Evolutionary conservation across 169 alveolate species (phyloP).

Genomic region (Toxoplasma gondii): DNA sequence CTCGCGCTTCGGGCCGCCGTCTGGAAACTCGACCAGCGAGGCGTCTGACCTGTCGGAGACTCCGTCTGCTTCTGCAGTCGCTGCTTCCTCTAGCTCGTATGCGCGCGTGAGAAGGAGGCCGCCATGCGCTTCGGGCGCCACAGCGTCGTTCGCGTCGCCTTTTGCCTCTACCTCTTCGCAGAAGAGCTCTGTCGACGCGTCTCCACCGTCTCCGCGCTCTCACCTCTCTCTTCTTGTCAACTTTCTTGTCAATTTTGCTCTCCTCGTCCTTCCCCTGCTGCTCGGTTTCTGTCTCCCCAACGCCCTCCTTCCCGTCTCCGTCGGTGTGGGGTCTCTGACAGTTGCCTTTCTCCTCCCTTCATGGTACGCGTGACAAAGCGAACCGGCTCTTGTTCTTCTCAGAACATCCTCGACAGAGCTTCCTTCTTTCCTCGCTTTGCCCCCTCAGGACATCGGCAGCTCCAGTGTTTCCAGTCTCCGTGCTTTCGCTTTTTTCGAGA

Average conservation of each 20-base stretch:
- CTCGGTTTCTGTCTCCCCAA: background rate
- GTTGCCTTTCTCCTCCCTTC: background rate
- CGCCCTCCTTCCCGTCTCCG: background rate
- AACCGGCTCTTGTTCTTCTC: background rate
- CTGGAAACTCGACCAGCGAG: too few species aligned
- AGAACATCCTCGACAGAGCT: background rate
- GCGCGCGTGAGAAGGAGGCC: background rate
- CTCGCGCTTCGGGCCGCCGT: too few species aligned
- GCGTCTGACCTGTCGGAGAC: background rate
- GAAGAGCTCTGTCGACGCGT: background rate
- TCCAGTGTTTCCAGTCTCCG: background rate
- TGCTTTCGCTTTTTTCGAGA: background rate
- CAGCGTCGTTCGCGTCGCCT: background rate
- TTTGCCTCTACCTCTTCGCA: background rate
- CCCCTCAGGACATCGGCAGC: background rate
- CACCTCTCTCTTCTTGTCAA: background rate
- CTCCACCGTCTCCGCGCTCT: background rate
- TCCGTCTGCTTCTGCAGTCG: background rate
- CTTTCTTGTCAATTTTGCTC: background rate
- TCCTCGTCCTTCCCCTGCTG: slow-evolving; percentile 3
- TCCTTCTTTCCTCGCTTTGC: background rate
- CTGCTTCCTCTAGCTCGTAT: background rate
- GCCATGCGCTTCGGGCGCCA: background rate
- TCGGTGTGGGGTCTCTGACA: background rate
- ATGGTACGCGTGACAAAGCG: background rate